Evolutionary conservation across 2,329 filamentous ascomycete species (phyloP), one percentile per base, ranked within the genome.

Genomic region (Verticillium nubilum): DNA sequence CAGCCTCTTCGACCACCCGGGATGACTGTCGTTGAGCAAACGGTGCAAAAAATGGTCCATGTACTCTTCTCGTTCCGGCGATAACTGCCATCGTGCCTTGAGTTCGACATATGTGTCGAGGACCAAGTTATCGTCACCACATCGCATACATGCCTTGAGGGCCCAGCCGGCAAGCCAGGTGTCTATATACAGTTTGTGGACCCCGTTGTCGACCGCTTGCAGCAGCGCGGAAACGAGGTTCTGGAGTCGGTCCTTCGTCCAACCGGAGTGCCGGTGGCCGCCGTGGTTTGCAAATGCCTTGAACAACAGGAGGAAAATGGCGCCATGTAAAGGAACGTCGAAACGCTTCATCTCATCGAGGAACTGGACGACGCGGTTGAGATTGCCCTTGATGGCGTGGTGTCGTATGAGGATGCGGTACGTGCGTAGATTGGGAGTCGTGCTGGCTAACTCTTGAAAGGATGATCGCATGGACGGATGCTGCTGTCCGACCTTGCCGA

Each of bases 241-340:
- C 52, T 88, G 81, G 2, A 98, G 81, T n/a, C 86, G 82, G 64
- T 82, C 74, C 29, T 79, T 76, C 28, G 85, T 91, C 94, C 95
- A 99, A 13, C 85, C 80, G 0, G 87, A 86, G 63, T 86, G 73
- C 1, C 63, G 78, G 26, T 78, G 69, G 27, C 86, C 86, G 12
- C 93, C 94, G 68, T 97, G 88, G 2, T 77, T 72, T 31, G 82
- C 80, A 69, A 98, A 99, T 0, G 90, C 92, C 67, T 91, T 88
- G 74, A 98, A 90, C 3, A 98, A 78, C 7, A 89, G 82, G 37
- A 95, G 78, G 68, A 94, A 97, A 26, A 96, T 83, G 60, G 88
- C 83, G 5, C 89, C 89, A 62, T 94, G 86, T 17, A 94, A 76
- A 0, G 86, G 84, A 3, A 96, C 79, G 3, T 81, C 76, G 64